Percentiles rank a stretch among this genome's conserved stretches.
phyloP scores from a whole-genome alignment of 345 rosid genomes.

The Populus ilicifolia region DNA sequence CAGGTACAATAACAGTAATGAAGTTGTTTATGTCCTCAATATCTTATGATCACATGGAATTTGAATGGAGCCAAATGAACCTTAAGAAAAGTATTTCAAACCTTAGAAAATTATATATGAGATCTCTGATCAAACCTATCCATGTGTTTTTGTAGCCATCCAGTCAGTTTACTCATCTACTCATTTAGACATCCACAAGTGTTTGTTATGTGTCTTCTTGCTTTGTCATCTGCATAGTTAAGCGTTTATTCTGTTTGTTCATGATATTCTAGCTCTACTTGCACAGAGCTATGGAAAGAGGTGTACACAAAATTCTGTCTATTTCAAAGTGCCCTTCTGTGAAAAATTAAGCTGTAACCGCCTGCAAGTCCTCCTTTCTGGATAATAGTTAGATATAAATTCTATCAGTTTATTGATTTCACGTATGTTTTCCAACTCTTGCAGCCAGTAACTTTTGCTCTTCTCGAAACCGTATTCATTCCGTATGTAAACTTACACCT shows the following conservation, averaged over 20 bases:
- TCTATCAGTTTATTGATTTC: not conserved
- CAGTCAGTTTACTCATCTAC: not conserved
- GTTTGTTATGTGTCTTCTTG: too few species aligned
- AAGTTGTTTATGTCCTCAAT: not conserved
- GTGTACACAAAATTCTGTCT: too few species aligned
- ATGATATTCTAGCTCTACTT: too few species aligned
- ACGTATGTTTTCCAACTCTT: not conserved
- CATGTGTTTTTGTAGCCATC: not conserved
- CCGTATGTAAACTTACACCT: constrained; percentile 57
- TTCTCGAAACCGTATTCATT: constrained; percentile 45
- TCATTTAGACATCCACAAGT: too few species aligned
- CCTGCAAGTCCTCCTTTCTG: not conserved
- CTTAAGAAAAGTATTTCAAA: not conserved
- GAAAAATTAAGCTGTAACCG: too few species aligned
- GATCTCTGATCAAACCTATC: too few species aligned
- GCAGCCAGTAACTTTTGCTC: constrained; percentile 39
- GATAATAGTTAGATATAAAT: not conserved
- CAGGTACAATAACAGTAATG: constrained; percentile 34
- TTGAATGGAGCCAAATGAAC: not conserved
- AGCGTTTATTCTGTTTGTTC: too few species aligned
- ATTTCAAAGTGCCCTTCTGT: too few species aligned
- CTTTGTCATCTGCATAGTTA: too few species aligned
- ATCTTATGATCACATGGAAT: not conserved
- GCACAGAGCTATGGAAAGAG: too few species aligned
- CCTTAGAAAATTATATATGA: not conserved